Evolutionary conservation across 352 stramenopile genomes (phyloP), one percentile per base, ranked within the genome.

Genomic region (Globisporangium orthogonon): DNA sequence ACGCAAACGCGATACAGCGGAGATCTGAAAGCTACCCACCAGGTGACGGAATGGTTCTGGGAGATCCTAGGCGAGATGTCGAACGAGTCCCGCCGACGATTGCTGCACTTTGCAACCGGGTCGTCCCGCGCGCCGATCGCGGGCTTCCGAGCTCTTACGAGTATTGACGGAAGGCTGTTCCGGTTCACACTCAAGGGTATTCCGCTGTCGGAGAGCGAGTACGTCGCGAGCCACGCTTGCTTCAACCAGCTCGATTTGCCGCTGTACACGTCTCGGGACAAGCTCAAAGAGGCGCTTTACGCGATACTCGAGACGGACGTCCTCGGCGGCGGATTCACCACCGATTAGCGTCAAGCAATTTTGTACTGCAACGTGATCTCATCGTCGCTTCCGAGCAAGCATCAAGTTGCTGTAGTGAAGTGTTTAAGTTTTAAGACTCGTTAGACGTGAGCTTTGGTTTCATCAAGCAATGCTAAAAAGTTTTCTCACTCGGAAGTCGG

Each of bases 171-270:
- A 0, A 69, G 70, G 2, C 60, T 92, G 7, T 87, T 76, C 31
- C 75, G 73, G 43, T 94, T 94, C 51, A 87, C 81, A 28, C 58
- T 94, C 39, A 83, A 85, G 43, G 80, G 71, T 9, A 64, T 89
- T 31, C 53, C 67, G 39, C 72, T 73, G 47, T 55, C 49, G 4
- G 65, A 45, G 46, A 76, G 70, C 43, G 70, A 74, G 62, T 87
- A 80, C 52, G 82, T 90, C 56, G 79, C 62, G 31, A 87, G 80
- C 51, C 83, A 91, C 56, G 77, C 83, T 30, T 93, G 83, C 56
- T 93, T 89, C 60, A 91, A 93, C 51, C 79, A 74, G 1, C 89
- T 99, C 53, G 96, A 98, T 78, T 69, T 99, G n/a, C 96, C 96
- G 13, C 58, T 98, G 9, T 98, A 98, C 62, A 76, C 87, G 13